Conservation (phyloP, 176 grass and related monocot genomes). For the Bothriochloa decipiens region DNA sequence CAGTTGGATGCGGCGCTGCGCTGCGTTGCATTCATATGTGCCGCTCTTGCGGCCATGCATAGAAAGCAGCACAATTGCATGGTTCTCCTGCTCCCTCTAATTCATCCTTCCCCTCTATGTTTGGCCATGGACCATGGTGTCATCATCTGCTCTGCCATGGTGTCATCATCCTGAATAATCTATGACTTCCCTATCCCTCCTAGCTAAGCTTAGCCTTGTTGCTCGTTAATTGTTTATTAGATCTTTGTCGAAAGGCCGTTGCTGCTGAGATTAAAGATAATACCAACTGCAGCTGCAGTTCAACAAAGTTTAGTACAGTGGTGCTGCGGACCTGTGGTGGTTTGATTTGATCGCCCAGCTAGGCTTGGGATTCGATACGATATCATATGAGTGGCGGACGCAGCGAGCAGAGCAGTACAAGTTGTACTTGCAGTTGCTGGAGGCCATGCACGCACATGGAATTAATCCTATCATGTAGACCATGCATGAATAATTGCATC, state of each 20-base stretch:
- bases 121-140: neutral
- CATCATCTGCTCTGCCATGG: neutral
- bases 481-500: slow-evolving; percentile 10
- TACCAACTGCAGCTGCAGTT: neutral
- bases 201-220: neutral
- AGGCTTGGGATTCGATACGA: neutral
- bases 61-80: neutral
- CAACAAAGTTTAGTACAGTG: neutral
- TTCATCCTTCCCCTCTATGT: neutral
- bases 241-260: neutral
- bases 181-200: too few species aligned
- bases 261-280: neutral
- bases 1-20: too few species aligned
- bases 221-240: neutral
- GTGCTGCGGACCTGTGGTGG: too few species aligned
- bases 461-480: neutral
- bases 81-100: neutral
- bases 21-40: neutral
- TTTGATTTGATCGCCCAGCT: neutral
- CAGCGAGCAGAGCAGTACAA: neutral
- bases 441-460: neutral
- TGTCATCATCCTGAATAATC: too few species aligned
- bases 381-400: too few species aligned
- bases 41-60: neutral
- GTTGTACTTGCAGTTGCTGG: neutral